A percentile compares a stretch with the other conserved stretches of the same genome.
phyloP scores from a whole-genome alignment of 2,329 filamentous ascomycete genomes.

The Boeremia lycopersici region DNA sequence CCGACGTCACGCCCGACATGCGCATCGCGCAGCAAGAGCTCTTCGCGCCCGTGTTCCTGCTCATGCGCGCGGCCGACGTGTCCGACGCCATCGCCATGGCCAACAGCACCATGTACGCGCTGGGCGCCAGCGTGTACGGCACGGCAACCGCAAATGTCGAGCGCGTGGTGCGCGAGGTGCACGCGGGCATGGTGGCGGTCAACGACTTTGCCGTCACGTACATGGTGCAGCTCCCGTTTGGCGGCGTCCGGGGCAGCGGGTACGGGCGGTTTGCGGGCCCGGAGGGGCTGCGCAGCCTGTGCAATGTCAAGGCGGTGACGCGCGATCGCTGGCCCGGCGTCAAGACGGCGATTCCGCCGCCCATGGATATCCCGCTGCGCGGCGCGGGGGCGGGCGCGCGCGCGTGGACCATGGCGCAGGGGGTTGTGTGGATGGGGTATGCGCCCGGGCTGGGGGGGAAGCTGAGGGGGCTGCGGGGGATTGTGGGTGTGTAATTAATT shows the following conservation, averaged over 20 bases:
- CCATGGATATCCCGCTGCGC: slow-evolving; percentile 79
- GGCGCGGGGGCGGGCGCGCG: slow-evolving; percentile 39
- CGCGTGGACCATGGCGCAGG: slow-evolving; percentile 52
- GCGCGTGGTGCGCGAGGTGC: slow-evolving; percentile 69
- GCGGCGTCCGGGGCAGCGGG: slow-evolving; percentile 82
- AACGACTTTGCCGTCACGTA: slow-evolving; percentile 97
- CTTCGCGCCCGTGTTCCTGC: slow-evolving; percentile 86
- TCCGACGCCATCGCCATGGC: slow-evolving; percentile 75
- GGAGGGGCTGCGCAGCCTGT: slow-evolving; percentile 83
- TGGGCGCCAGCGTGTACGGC: slow-evolving; percentile 89
- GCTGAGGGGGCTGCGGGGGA: slow-evolving; percentile 48
- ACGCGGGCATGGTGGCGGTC: slow-evolving; percentile 88
- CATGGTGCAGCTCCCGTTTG: slow-evolving; percentile 92
- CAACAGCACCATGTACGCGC: slow-evolving; percentile 83
- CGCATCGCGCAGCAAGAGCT: slow-evolving; percentile 86
- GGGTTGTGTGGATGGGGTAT: slow-evolving; percentile 57
- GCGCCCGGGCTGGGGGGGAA: slow-evolving; percentile 44
- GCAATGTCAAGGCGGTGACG: slow-evolving; percentile 87
- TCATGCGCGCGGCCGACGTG: slow-evolving; percentile 75
- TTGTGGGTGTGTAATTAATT: slow-evolving; percentile 37
- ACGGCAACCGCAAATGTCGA: slow-evolving; percentile 63
- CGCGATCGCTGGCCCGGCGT: slow-evolving; percentile 69
- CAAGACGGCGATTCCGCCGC: slow-evolving; percentile 78
- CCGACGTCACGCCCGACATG: slow-evolving; percentile 88
- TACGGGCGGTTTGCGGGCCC: slow-evolving; percentile 93